Percentiles rank a stretch among this genome's conserved stretches.
Evolutionary conservation across 2,329 filamentous ascomycete species (phyloP).

Genomic region (Thielaviopsis punctulata): DNA sequence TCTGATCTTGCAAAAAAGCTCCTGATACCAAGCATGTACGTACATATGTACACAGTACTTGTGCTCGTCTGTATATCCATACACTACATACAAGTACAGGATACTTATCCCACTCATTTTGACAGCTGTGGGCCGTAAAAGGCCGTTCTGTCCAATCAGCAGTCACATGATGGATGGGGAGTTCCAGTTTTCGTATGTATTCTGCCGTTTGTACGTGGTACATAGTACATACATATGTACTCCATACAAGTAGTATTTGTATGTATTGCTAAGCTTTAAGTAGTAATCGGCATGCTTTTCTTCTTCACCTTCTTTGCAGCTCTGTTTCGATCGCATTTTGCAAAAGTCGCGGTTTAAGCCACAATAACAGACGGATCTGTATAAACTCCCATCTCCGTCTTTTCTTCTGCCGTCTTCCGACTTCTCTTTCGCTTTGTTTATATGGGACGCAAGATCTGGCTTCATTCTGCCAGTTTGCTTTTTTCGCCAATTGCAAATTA

Average conservation of each 20-base stretch:
- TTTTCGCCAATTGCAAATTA: neutral
- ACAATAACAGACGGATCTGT: neutral
- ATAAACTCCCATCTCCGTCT: neutral
- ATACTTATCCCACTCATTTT: neutral
- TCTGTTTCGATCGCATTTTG: neutral
- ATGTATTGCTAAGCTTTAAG: neutral
- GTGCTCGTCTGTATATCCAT: neutral
- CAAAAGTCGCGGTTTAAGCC: neutral
- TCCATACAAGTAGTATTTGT: too few species aligned
- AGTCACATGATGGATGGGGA: neutral
- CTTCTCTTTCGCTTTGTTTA: neutral
- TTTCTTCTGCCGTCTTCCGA: neutral
- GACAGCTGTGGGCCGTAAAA: neutral
- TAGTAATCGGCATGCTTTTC: neutral
- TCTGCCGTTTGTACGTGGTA: too few species aligned
- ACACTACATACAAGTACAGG: neutral
- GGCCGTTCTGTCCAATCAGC: neutral
- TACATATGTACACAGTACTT: neutral
- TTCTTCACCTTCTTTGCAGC: neutral
- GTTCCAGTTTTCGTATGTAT: neutral
- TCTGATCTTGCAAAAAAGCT: too few species aligned
- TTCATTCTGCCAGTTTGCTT: neutral
- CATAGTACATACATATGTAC: too few species aligned
- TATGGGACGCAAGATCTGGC: neutral
- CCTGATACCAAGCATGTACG: too few species aligned